Evolutionary conservation across 371 early-diverging fungal species (phyloP).

Genomic region (Mucor piriformis): DNA sequence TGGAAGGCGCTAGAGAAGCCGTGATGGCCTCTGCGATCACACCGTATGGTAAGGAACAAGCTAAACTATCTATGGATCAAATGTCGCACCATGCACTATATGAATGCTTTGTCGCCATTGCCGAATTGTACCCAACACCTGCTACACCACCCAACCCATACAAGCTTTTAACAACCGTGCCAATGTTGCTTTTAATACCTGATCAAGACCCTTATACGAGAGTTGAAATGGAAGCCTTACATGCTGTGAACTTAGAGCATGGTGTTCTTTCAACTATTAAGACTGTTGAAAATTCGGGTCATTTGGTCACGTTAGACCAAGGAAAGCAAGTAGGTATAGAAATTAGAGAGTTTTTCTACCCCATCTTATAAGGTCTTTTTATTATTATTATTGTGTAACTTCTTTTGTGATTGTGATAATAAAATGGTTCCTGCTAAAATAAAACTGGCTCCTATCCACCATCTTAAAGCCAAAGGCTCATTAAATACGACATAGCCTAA

Average conservation of each 20-base stretch:
- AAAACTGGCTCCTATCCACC: conserved; percentile 81
- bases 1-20: conserved; percentile 15
- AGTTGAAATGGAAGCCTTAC: conserved; percentile 26
- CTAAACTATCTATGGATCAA: conserved; percentile 20
- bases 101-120: conserved; percentile 26
- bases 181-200: conserved; percentile 32
- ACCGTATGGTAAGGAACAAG: conserved; percentile 13
- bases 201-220: conserved; percentile 28
- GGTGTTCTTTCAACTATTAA: conserved; percentile 10
- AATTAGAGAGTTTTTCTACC: conserved; percentile 21
- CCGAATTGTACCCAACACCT: conserved; percentile 10
- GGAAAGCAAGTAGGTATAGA: conserved; percentile 13
- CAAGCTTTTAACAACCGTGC: neutral
- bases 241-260: conserved; percentile 16
- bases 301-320: conserved; percentile 39
- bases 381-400: conserved; percentile 11
- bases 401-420: conserved; percentile 44
- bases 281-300: conserved; percentile 28
- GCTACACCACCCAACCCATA: neutral
- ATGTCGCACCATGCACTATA: conserved; percentile 23
- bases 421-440: conserved; percentile 67
- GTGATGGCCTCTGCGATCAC: conserved; percentile 25
- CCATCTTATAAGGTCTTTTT: neutral
- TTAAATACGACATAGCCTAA: conserved; percentile 69
- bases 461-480: conserved; percentile 68